Evolutionary conservation across 495 filamentous ascomycete genomes (phyloP), one percentile per base, ranked within the genome.

Genomic region (Cudoniella acicularis): DNA sequence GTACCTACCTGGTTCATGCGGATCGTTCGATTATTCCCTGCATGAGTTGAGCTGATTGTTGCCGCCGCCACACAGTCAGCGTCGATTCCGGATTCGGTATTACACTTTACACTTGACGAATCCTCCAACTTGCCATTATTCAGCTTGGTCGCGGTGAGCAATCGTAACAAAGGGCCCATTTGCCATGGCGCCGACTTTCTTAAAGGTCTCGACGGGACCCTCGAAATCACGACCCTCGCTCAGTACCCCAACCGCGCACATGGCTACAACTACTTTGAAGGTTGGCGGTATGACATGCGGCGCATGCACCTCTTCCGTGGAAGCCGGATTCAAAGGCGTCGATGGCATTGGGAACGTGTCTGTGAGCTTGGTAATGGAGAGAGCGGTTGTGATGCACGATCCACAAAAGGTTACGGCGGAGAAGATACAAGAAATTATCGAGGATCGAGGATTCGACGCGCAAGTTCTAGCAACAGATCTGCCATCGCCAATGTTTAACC

Each of bases 201-300:
- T 76, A 53, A 69, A 73, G 54, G 72, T 82, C 54, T 72, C 75
- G n/a, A 41, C 69, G n/a, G 62, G 67, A 67, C 74, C 73, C 23
- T 41, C 63, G 25, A 52, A 54, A 17, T 50, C 55, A 36, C 57
- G 57, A 25, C 63, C 66, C 30, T 69, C 69, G 45, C 52, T 72
- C 8, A 61, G 3, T 24, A 70, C 54, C 63, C 72, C 66, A 57
- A 64, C 59, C 43, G 74, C 72, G 69, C 74, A 69, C 57, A 69
- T 69, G 63, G 90, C 91, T 6, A 96, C 90, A n/a, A 97, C 92
- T 24, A 96, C 90, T 3, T 74, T 97, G 54, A 88, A 83, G 69
- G 88, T 96, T 24, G 89, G 87, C 58, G 92, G 92, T 55, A 97
- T 97, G 92, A 97, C 92, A 36, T 95, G 92, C 72, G 91, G 91